Base-by-base conservation (phyloP, 768 basidiomycete species). In the Serendipita sp. region DNA sequence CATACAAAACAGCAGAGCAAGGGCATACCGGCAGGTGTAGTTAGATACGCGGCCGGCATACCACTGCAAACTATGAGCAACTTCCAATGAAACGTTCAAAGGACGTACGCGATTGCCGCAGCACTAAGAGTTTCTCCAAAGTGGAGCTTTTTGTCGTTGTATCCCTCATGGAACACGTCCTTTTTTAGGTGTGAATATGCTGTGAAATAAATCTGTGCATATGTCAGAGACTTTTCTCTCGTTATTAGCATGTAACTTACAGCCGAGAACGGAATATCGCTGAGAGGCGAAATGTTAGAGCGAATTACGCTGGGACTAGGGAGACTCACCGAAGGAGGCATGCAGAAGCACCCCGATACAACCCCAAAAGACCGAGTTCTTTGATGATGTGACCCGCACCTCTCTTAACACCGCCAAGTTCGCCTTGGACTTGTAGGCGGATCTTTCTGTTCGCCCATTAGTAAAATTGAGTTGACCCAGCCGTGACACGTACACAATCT, bases 21-120 rank as follows among this genome's bases (percentile, higher is more conserved):
- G 13, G 33, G 66, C 77, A 69, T 66, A 89, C 90, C 90, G 68
- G 88, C 88, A 43, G 92, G 91, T 7, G 91, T 94, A 33, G 90
- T 90, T 66, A 95, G 75, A 74, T 93, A 94, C 42, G 93, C 92
- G 45, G 94, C 93, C 62, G 95, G 95, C 93, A 97, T 97, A 65
- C 96, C 96, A 67, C 94, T 95, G 67, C 73, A 71, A 66, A 22
- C 26, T 67, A 66, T 63, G 62, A 65, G 65, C 28, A 31, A 22
- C 17, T 13, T 17, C 20, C 3, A 56, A 30, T 45, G 2, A 20
- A 41, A 50, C 61, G n/a, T n/a, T 3, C 5, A 14, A 5, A 17
- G 3, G 2, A 69, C 70, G 56, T 61, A 92, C 89, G 82, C 90
- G 38, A 88, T 80, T 2, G 81, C 90, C 48, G 92, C 92, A 53